Evolutionary conservation across 192 early-diverging fungal genomes (phyloP).

Genomic region (Phlyctochytrium planicorne): DNA sequence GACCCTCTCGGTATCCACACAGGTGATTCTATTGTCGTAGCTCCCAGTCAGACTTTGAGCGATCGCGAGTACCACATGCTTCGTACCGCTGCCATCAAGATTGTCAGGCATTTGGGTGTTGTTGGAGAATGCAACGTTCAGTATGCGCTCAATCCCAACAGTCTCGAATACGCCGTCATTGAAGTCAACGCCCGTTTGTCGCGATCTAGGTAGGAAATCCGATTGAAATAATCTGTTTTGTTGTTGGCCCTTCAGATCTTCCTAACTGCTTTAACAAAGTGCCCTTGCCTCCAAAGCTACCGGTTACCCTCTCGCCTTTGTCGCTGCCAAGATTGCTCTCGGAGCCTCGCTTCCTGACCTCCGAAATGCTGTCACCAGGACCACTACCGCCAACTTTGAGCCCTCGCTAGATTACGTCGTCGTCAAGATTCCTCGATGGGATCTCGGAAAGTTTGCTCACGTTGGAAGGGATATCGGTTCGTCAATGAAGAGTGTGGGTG

Average conservation of each 20-base stretch:
- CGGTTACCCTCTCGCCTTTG: conserved; percentile 96
- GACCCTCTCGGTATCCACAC: conserved; percentile 98
- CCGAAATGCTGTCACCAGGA: conserved; percentile 87
- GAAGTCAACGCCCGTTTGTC: conserved; percentile 97
- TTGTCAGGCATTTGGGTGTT: conserved; percentile 93
- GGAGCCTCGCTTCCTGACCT: conserved; percentile 84
- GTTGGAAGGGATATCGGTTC: conserved; percentile 83
- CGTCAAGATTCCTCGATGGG: conserved; percentile 98
- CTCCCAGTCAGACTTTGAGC: conserved; percentile 92
- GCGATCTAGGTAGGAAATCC: conserved; percentile 48
- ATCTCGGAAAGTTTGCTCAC: conserved; percentile 90
- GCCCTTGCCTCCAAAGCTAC: conserved; percentile 98
- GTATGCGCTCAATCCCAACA: conserved; percentile 89
- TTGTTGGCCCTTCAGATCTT: conserved; percentile 11
- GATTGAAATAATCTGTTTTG: conserved; percentile 18
- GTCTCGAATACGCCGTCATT: conserved; percentile 88
- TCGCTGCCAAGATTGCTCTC: conserved; percentile 96
- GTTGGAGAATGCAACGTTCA: conserved; percentile 99
- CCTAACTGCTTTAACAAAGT: conserved; percentile 20
- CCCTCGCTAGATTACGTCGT: conserved; percentile 95
- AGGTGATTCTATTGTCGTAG: conserved; percentile 98
- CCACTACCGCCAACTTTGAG: conserved; percentile 96
- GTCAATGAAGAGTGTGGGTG: conserved; percentile 95
- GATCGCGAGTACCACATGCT: conserved; percentile 98
- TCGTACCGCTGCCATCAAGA: conserved; percentile 90